Base-by-base conservation (phyloP, 2,329 filamentous ascomycete genomes). In the Rutstroemia sydowiana region DNA sequence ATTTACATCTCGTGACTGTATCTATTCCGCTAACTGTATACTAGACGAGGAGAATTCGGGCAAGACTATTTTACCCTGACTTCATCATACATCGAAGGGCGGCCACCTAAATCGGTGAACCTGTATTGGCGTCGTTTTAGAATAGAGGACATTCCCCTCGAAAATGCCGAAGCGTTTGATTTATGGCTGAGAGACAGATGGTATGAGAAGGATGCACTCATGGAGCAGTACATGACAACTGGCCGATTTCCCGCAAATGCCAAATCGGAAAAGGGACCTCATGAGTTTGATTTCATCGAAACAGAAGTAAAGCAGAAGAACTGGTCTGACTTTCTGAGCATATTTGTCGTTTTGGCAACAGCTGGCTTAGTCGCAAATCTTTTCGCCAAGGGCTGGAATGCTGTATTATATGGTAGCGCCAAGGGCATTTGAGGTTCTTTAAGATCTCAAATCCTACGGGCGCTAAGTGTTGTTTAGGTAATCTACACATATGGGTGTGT, bases 61-160 rank as follows among this genome's bases (percentile, higher is more conserved):
- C 91, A 97, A 66, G 82, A 95, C 45, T 86, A 88, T 63, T 97
- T 95, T 69, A 91, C 88, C 0, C 75, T 98, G 3, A 79, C 81
- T 2, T 90, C 90, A 45, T 95, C 89, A 3, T 95, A 93, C 66
- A 84, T 96, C 57, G 82, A 93, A 67, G 91, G 93, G 11, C 82
- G 88, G 1, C 85, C 91, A 0, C 93, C 92, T 1, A 95, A 91
- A 67, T 95, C 90, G 1, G 91, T 97, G 63, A 97, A 96, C 69
- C 91, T 97, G 74, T 87, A 95, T 70, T 98, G 92, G 89, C 82
- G 93, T 48, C 83, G 90, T 9, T 96, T 95, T 69, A 79, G 80
- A 31, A 67, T 96, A 13, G 77, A 78, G 20, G 82, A 89, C 18
- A 95, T 98, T 40, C 92, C 92, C 0, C 77, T 95, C 9, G 77